Evolutionary conservation across 345 rosid genomes (phyloP), one percentile per base, ranked within the genome.

Genomic region (Geranium rotundifolium): DNA sequence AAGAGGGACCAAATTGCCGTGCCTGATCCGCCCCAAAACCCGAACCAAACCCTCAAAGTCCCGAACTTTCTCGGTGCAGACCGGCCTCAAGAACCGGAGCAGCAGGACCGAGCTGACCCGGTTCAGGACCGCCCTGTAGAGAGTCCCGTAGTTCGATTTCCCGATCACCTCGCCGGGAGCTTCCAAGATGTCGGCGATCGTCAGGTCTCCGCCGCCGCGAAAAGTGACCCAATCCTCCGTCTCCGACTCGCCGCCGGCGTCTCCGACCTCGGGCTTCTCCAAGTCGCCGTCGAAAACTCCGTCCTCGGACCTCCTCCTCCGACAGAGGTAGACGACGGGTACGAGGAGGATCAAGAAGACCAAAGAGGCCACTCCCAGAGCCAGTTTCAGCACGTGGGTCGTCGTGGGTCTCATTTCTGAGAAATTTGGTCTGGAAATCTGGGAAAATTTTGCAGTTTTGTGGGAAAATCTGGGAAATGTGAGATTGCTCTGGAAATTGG

Each of bases 161-260:
- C 96, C 95, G 13, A 92, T 85, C 34, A 92, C 98, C 69, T 92
- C 98, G 4, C 98, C 98, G 0, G 98, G 96, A 60, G 98, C 95
- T 30, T 92, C 96, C 65, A 92, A 86, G 60, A 92, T 83, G 76
- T 92, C 96, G 59, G 70, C 67, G 41, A 83, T 84, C 23, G 91
- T 85, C 0, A 92, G 84, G 76, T 79, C 91, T 60, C 82, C 78
- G 0, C 93, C 96, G 13, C 91, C 91, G 17, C 54, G 79, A 63
- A 92, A 92, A 8, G 75, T 79, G 29, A 83, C 56, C 60, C 87
- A 80, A 9, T 84, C 93, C 81, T 89, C 95, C 19, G 68, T 31
- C 50, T 68, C 71, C 3, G 67, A 41, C 63, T 60, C 66, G 66
- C 27, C 57, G 58, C 63, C n/a, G n/a, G n/a, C 77, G 17, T 50